These are phyloP conservation scores for Niveomyces coronatus DNA, from an alignment of 2,329 filamentous ascomycete genomes.

Conservation along the genomic window DNA sequence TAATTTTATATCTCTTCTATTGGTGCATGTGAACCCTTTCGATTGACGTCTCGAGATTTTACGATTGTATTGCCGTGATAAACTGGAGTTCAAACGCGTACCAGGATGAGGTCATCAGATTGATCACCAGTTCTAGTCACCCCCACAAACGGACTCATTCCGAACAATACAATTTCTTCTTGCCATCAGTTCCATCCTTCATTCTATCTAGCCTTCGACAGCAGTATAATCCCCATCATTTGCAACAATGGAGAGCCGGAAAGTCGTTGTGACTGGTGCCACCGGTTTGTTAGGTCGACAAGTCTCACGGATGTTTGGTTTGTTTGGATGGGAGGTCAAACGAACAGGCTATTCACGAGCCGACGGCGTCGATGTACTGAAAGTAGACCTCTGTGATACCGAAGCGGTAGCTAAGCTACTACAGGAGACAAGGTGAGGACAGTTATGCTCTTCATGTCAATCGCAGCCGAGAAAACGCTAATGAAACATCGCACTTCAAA, in stretches of 20 bases:
- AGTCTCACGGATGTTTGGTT: slow-evolving; percentile 60
- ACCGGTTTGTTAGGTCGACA: slow-evolving; percentile 76
- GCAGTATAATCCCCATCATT: background rate
- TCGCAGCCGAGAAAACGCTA: background rate
- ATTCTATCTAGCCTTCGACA: no score
- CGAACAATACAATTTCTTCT: no score
- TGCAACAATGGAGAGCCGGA: slow-evolving; percentile 21
- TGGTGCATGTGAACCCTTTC: no score
- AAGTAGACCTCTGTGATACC: slow-evolving; percentile 40
- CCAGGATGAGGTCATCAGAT: no score
- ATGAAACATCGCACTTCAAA: slow-evolving; percentile 3
- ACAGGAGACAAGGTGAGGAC: slow-evolving; percentile 42
- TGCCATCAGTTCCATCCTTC: no score
- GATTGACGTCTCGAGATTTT: no score
- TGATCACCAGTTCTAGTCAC: no score
- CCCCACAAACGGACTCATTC: no score
- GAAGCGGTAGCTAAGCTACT: slow-evolving; percentile 39
- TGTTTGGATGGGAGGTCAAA: slow-evolving; percentile 51
- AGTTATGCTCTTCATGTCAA: background rate
- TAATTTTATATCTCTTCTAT: no score
- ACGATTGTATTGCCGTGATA: no score
- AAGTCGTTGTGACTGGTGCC: slow-evolving; percentile 70
- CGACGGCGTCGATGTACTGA: slow-evolving; percentile 56
- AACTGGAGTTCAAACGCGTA: no score
- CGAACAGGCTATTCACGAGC: slow-evolving; percentile 68